Base-by-base conservation (phyloP, 176 grass and related monocot genomes). In the Aegilops tauschii region DNA sequence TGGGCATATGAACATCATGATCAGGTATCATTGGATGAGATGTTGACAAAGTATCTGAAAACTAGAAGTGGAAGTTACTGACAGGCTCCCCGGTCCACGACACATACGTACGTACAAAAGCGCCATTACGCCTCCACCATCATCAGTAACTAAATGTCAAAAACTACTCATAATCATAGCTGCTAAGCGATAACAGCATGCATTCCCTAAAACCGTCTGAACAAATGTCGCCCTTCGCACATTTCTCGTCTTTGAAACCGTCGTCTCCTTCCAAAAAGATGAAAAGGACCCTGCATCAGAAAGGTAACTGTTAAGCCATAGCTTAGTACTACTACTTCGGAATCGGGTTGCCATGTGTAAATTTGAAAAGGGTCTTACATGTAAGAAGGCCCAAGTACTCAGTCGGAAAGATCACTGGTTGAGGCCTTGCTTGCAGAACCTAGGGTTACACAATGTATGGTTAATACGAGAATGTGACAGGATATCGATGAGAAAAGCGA, bases 311-410 rank as follows among this genome's bases (percentile, higher is more conserved):
- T 40, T 61, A 0, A 85, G 11, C 5, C 68, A 52, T 76, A 25
- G 68, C 47, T 79, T 45, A 58, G 54, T 8, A 47, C 1, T 8
- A 36, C 1, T 16, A 64, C 4, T 14, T 21, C 16, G 42, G 7
- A 11, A 77, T 21, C 5, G 11, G 1, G n/a, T 37, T 77, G 30
- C 28, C 11, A 10, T 76, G 78, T 8, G 3, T 81, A 69, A 68
- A 36, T n/a, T 58, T 12, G 20, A 67, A 44, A 83, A 3, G n/a
- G 64, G 16, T 30, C 42, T 80, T 80, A 89, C 83, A 82, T 23
- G 14, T 67, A 59, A 4, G n/a, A 77, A 77, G 71, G 65, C 69
- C 34, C 25, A 45, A 6, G 28, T 32, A 36, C 32, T 74, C 45
- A 45, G 2, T 84, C 17, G 25, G 4, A 59, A 61, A 75, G 34